Evolutionary conservation across 208 protist species (phyloP).

Genomic region (Leishmania tarentolae): DNA sequence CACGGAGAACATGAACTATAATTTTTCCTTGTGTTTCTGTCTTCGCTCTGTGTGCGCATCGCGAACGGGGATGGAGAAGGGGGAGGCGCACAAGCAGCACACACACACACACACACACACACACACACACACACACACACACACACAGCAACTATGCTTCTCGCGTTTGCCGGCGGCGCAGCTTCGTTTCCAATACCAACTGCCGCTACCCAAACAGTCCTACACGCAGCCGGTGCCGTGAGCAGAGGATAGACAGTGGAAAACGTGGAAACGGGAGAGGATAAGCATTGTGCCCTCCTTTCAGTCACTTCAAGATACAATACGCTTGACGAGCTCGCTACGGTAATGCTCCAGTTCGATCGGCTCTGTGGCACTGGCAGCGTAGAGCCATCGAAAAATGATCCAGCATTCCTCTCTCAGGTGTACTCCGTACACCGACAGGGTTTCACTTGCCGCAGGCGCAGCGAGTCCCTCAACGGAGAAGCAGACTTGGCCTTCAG

Average conservation of each 20-base stretch:
- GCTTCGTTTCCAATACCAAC: background rate
- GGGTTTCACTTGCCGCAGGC: constrained; percentile 26
- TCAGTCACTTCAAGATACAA: constrained; percentile 5
- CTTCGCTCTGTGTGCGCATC: background rate
- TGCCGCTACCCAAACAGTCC: background rate
- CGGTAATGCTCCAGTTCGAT: constrained; percentile 50
- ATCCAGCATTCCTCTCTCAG: constrained; percentile 39
- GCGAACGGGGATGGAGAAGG: background rate
- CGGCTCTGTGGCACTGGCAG: constrained; percentile 28
- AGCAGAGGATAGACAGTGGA: background rate
- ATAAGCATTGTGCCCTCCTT: background rate
- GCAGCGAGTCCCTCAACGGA: constrained; percentile 38
- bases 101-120: background rate
- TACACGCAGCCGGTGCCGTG: background rate
- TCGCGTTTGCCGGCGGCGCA: background rate
- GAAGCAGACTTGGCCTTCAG: constrained; percentile 31
- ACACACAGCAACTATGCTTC: background rate
- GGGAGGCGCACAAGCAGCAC: background rate
- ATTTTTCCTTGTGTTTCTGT: background rate
- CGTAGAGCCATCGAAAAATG: constrained; percentile 47
- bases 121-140: background rate
- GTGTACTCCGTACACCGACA: constrained; percentile 46
- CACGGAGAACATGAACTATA: background rate
- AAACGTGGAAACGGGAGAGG: too few relatives aligned
- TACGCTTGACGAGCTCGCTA: constrained; percentile 30